Evolutionary conservation across 768 basidiomycete species (phyloP).

Genomic region (Lactarius pseudohatsudake): DNA sequence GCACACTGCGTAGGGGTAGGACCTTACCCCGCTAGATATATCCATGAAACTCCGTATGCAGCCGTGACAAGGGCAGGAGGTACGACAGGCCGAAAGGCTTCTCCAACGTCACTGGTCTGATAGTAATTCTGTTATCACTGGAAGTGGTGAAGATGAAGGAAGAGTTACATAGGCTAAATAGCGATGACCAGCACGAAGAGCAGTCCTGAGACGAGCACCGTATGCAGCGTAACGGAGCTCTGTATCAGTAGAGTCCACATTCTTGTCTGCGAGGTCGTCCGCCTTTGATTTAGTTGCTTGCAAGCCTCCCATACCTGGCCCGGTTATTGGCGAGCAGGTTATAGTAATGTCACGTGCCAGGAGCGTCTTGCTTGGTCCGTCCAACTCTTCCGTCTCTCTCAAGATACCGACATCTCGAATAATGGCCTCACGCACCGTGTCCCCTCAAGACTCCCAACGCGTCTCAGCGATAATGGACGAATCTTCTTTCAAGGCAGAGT

Average conservation of each 20-base stretch:
- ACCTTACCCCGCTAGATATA: conserved; percentile 67
- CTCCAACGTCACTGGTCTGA: conserved; percentile 80
- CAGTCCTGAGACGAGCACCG: conserved; percentile 74
- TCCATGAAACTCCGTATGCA: conserved; percentile 80
- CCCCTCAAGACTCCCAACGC: conserved; percentile 35
- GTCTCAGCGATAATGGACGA: conserved; percentile 35
- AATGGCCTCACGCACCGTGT: conserved; percentile 32
- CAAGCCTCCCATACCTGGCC: not conserved
- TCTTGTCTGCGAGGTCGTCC: conserved; percentile 56
- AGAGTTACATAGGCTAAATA: conserved; percentile 72
- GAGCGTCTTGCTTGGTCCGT: not conserved
- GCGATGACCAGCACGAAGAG: conserved; percentile 62
- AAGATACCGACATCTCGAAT: conserved; percentile 19
- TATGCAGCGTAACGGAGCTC: conserved; percentile 74
- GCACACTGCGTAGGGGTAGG: not conserved
- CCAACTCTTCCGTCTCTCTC: conserved; percentile 29
- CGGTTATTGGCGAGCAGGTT: conserved; percentile 30
- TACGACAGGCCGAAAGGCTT: conserved; percentile 79
- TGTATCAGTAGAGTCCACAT: conserved; percentile 67
- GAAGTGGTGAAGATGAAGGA: not conserved
- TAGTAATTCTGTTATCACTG: conserved; percentile 29
- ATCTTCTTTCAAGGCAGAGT: conserved; percentile 29
- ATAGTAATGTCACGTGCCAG: conserved; percentile 14
- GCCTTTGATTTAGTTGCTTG: conserved; percentile 47
- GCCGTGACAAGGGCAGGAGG: conserved; percentile 69